Evolutionary conservation across 2,329 filamentous ascomycete species (phyloP).

Genomic region (Sclerotinia trifoliorum): DNA sequence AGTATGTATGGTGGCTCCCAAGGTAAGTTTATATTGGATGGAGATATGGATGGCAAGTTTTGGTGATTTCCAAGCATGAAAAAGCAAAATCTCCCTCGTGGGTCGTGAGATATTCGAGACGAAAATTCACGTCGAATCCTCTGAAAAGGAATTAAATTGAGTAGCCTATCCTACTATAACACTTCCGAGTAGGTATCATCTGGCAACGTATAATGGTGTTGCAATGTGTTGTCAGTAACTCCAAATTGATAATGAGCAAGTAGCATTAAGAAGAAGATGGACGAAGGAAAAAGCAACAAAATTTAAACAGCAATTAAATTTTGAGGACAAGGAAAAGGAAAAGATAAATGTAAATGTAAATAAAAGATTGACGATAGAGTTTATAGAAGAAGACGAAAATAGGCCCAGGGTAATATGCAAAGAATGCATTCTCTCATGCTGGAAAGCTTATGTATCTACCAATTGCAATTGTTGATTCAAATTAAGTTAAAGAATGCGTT

Average conservation of each 20-base stretch:
- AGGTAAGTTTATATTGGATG: conserved; percentile 7
- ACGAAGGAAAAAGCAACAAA: not conserved
- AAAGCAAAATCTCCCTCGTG: not conserved
- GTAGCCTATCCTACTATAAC: conserved; percentile 10
- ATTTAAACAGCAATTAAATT: not conserved
- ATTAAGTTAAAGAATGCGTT: conserved; percentile 15
- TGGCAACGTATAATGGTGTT: conserved; percentile 10
- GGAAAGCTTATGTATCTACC: conserved; percentile 13
- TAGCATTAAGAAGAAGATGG: not conserved
- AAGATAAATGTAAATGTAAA: not conserved
- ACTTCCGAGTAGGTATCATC: not conserved
- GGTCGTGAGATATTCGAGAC: not conserved
- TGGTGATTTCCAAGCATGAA: conserved; percentile 14
- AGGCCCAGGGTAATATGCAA: conserved; percentile 4
- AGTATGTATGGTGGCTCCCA: conserved; percentile 1
- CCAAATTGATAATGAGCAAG: conserved; percentile 1
- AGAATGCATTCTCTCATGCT: conserved; percentile 14
- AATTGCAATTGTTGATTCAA: conserved; percentile 19
- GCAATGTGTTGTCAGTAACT: conserved; percentile 15
- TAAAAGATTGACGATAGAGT: conserved; percentile 1
- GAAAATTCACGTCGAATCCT: not conserved
- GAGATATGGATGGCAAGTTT: conserved; percentile 8
- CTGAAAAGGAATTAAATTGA: not conserved
- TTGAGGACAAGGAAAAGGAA: not conserved
- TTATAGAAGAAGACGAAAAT: conserved; percentile 16